Evolutionary conservation across 257 asterid genomes (phyloP), one percentile per base, ranked within the genome.

Genomic region (Eucommia ulmoides): DNA sequence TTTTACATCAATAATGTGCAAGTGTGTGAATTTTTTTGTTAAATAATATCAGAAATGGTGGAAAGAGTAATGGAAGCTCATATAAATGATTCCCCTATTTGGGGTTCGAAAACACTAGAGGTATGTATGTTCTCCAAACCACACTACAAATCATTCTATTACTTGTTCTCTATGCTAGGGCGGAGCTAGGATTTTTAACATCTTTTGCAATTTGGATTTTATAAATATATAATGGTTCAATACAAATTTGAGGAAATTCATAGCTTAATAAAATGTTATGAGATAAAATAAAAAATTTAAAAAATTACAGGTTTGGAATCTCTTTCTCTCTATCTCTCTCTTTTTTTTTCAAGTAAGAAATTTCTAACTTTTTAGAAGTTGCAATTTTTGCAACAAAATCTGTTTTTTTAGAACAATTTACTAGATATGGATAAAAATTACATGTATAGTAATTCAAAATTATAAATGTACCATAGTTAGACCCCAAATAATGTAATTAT

Each of bases 21-120:
- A 42, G 19, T 15, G 2, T 7, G 16, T 56, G 23, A 0, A 10
- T 1, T 11, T 21, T 24, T 18, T 23, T 42, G 12, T 15, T 8
- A 17, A 25, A 19, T 26, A 16, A 24, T 38, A 4, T 21, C 69
- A 81, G 87, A 75, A 21, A 29, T 73, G 70, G 23, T 70, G 52
- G 73, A 56, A 18, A 64, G 65, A 54, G 58, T 73, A 52, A 61
- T 64, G 23, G 56, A 52, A 53, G 72, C 74, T 48, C 77, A 62
- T 45, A 45, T 55, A 29, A 65, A 68, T 54, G 41, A 41, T 46
- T 73, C 80, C 16, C 71, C 78, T 23, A 35, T 81, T 10, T 75
- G 84, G 84, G 66, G 72, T 49, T 81, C 87, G 56, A 73, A 68
- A 62, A 68, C 54, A 29, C 78, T 77, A 9, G 84, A 78, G 82